These are phyloP conservation scores for Eimeria nieschulzi DNA, from an alignment of 169 alveolate species.

Conservation along the genomic window DNA sequence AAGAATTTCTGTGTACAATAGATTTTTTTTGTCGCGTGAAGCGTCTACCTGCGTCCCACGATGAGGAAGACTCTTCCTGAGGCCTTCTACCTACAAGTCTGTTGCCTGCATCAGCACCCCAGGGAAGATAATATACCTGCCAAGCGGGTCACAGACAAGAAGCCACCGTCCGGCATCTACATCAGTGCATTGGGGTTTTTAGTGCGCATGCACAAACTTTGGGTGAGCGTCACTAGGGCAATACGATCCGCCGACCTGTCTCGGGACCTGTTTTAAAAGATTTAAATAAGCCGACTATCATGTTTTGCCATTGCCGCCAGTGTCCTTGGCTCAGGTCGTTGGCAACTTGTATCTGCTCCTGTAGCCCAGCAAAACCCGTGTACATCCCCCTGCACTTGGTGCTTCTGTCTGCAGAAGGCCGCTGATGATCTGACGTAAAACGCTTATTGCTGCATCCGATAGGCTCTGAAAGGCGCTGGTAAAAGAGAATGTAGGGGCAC, in stretches of 20 bases:
- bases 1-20: too few species aligned
- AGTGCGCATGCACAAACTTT: background rate
- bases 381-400: background rate
- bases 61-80: too few species aligned
- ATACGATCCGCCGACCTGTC: background rate
- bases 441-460: background rate
- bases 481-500: constrained; percentile 66
- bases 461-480: constrained; percentile 53
- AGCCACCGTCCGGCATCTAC: too few species aligned
- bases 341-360: constrained; percentile 19
- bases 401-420: constrained; percentile 7
- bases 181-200: too few species aligned
- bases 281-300: constrained; percentile 1
- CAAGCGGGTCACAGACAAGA: too few species aligned
- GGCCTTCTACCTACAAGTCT: too few species aligned
- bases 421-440: too few species aligned
- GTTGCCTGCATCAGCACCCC: too few species aligned
- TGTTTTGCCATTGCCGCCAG: constrained; percentile 44
- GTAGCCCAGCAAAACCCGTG: background rate
- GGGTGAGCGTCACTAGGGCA: background rate
- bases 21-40: too few species aligned
- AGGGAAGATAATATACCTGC: too few species aligned
- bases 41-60: too few species aligned
- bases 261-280: background rate
- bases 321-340: constrained; percentile 38